Base-by-base conservation (phyloP, 2,329 filamentous ascomycete genomes). In the Aspergillaceae sp. region DNA sequence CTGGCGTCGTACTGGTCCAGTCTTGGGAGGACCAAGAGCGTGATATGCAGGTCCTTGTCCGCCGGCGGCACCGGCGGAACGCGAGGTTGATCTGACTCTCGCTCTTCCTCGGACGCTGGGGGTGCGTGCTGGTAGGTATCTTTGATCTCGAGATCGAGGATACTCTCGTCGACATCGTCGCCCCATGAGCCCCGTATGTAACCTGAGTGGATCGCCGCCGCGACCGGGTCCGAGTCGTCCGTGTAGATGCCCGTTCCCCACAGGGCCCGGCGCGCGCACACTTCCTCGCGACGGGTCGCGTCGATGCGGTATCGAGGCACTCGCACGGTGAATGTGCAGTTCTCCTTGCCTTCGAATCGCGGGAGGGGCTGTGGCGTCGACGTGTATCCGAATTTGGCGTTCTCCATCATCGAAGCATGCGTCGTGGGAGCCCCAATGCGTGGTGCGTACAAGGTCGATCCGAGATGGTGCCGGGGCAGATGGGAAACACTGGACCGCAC, bases 231-330 rank as follows among this genome's bases (percentile, higher is more conserved):
- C 0, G 89, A 95, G 66, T 98, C 92, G 56, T 98, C 92, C 0
- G 89, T 94, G 62, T 97, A 97, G 5, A 98, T 78, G 34, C 94
- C 90, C 0, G 88, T 92, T 1, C 92, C 92, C 90, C 91, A 98
- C 0, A 98, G 66, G 5, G 87, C 86, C 19, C 85, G 79, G 32
- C 87, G 79, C 5, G 80, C 72, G 7, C 89, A 94, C 43, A 97
- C 90, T 54, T 94, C 87, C 61, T 92, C 86, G 29, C 91, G 78
- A 27, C 86, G 79, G 5, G 75, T 69, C 0, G 80, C 66, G 6
- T 79, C 79, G 5, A 98, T 73, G 57, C 92, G 88, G 41, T 86
- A 79, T 29, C 86, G 81, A 2, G 90, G 85, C 5, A 98, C 82
- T 57, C 92, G 87, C 50, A 98, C 78, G 0, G 88, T 96, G 51